Base-by-base conservation (phyloP, 2,329 filamentous ascomycete genomes). In the Penicillium sp. region DNA sequence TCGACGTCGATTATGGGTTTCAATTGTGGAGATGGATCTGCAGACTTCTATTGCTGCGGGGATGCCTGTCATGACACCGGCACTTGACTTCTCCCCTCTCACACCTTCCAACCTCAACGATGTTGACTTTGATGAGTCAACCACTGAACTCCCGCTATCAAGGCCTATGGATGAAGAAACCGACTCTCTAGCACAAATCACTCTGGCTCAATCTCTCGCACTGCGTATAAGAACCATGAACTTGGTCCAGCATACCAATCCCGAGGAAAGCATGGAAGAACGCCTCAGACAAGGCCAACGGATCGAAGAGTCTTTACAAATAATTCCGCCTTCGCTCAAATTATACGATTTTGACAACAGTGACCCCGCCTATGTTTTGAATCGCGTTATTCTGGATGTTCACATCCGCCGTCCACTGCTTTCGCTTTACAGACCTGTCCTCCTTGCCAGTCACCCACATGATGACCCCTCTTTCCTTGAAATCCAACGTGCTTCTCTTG, bases 11-110 rank as follows among this genome's bases (percentile, higher is more conserved):
- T 52, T 71, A 8, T 77, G 71, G 71, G 59, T 79, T 9, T 64
- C 75, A 24, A 71, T 75, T 5, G 56, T 77, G 4, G 78, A 79
- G 52, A 61, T 79, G 29, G 83, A 86, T 65, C 72, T 83, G 2
- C 68, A 77, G 29, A 62, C 72, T 1, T 78, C 77, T 0, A 69
- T 72, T 4, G 66, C 74, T 31, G 61, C 74, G 1, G 77, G 76
- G 1, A 61, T 79, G 54, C 76, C 77, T 4, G 63, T 73, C 4
- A 73, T 75, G 65, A 72, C 73, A 29, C 72, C 73, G 29, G 65
- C 71, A 4, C 59, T 67, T 11, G 71, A 76, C 57, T 71, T 71
- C 55, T 74, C 77, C 53, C 72, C 70, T 3, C 65, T 69, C 19
- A 68, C 72, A 44, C 78, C 78, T 4, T 63, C 69, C 3, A 80